These are phyloP conservation scores for Hibiscus syriacus DNA, from an alignment of 345 rosid species.

Conservation along the genomic window DNA sequence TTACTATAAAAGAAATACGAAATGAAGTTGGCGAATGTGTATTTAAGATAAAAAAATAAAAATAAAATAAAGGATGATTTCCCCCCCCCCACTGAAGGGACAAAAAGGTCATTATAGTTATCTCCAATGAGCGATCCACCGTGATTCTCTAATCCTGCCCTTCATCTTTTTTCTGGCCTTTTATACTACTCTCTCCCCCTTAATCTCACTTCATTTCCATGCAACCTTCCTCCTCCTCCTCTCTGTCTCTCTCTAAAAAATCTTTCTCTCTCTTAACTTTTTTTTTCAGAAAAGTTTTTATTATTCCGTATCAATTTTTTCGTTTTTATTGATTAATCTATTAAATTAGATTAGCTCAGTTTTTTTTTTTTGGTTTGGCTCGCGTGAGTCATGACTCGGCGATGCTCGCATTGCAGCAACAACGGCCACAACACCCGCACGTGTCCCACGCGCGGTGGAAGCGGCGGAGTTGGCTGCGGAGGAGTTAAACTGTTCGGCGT, in stretches of 20 bases:
- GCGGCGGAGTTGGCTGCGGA: conserved; percentile 32
- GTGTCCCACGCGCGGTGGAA: conserved; percentile 55
- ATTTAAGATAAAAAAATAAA: not conserved
- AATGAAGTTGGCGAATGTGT: too few relatives aligned
- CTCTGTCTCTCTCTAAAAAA: not conserved
- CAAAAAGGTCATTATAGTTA: not conserved
- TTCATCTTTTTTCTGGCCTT: not conserved
- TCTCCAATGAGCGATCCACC: conserved; percentile 14
- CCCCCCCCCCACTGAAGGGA: not conserved
- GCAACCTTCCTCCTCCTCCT: conserved; percentile 5
- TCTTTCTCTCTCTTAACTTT: not conserved
- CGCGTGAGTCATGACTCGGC: conserved; percentile 31
- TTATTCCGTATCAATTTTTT: not conserved
- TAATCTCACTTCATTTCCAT: conserved; percentile 8
- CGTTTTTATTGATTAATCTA: not conserved
- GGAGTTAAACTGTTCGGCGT: conserved; percentile 91
- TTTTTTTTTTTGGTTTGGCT: not conserved
- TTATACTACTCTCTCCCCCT: not conserved
- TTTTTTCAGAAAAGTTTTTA: not conserved
- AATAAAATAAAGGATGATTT: too few relatives aligned
- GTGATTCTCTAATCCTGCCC: conserved; percentile 16
- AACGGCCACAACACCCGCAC: conserved; percentile 96
- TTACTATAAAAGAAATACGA: too few relatives aligned
- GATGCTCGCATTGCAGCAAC: conserved; percentile 97
- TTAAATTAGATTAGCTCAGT: not conserved